phyloP scores from a whole-genome alignment of 2,329 filamentous ascomycete species.

The Daldinia sp. region DNA sequence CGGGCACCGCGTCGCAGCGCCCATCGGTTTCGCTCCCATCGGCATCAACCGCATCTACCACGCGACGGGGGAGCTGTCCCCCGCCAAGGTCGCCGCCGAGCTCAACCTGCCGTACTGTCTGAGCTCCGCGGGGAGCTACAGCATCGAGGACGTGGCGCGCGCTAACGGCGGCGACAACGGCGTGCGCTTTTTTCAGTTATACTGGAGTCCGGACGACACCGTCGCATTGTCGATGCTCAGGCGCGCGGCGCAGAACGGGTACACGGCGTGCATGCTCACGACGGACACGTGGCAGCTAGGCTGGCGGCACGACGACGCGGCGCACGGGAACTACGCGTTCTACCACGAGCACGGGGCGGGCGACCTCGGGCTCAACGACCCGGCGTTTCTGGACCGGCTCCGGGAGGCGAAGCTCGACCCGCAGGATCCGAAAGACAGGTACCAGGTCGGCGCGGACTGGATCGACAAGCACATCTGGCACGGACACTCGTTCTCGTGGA shows the following conservation, averaged over 20 bases:
- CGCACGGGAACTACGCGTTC: constrained; percentile 70
- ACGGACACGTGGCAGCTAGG: constrained; percentile 74
- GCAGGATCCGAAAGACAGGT: constrained; percentile 60
- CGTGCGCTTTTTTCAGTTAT: constrained; percentile 70
- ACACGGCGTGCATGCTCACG: constrained; percentile 69
- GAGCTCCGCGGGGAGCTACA: constrained; percentile 66
- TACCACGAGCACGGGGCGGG: constrained; percentile 68
- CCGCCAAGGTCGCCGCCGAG: constrained; percentile 70
- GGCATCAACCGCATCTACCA: constrained; percentile 77
- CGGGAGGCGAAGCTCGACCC: constrained; percentile 66
- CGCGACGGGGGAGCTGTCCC: constrained; percentile 66
- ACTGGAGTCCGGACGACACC: constrained; percentile 73
- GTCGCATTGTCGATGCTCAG: constrained; percentile 67
- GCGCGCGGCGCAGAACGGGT: constrained; percentile 66
- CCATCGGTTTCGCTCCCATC: constrained; percentile 73
- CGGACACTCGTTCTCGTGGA: constrained; percentile 71
- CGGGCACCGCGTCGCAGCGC: constrained; percentile 68
- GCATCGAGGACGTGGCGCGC: constrained; percentile 68
- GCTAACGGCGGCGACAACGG: constrained; percentile 63
- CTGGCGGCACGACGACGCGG: constrained; percentile 70
- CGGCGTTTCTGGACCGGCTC: constrained; percentile 68
- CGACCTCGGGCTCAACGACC: constrained; percentile 69
- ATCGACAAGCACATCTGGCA: constrained; percentile 74
- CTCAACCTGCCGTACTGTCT: constrained; percentile 70
- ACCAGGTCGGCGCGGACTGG: constrained; percentile 66